Evolutionary conservation across 805 yeast species (phyloP), one percentile per base, ranked within the genome.

Genomic region (Hanseniaspora taiwanica): DNA sequence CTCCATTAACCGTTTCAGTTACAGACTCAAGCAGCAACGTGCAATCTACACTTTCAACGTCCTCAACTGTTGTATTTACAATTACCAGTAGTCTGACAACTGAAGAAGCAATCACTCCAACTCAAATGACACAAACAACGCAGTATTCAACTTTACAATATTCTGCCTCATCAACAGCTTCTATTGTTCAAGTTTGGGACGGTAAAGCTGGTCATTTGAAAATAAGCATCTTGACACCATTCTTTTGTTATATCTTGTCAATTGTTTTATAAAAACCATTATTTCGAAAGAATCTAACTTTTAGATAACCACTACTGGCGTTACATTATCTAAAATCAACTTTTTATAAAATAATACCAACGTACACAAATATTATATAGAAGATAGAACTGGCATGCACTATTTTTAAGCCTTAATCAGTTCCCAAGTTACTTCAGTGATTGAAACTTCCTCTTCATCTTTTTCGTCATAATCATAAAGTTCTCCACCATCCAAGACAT

Each of bases 401-500:
- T n/a, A n/a, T n/a, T n/a, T 52, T 44, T 55, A 56, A 17, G 57
- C 59, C 35, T 55, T 56, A 7, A 65, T 60, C 34, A 89, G 65
- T 8, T 69, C 72, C 80, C 91, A 87, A 35, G 60, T 54, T n/a
- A 76, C 65, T 2, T 83, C 87, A 1, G 81, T 76, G 13, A 91
- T 71, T 18, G 87, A 74, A 16, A 86, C 96, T 58, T 89, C 96
- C 34, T 65, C 72, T 10, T 75, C 72, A 6, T 81, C 78, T 48
- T 76, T 73, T 42, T 91, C 97, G 56, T 91, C 97, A 54, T 87
- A 91, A 52, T 91, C 98, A 55, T 78, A 91, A 87, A 95, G 87
- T 55, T 91, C 97, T 40, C 74, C 76, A 20, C 83, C 95, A 27
- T 67, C 71, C 21, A 86, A 63, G 42, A 81, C 91, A 20, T 85